Evolutionary conservation across 106 monocot species (phyloP).

Genomic region (Agapanthus africanus): DNA sequence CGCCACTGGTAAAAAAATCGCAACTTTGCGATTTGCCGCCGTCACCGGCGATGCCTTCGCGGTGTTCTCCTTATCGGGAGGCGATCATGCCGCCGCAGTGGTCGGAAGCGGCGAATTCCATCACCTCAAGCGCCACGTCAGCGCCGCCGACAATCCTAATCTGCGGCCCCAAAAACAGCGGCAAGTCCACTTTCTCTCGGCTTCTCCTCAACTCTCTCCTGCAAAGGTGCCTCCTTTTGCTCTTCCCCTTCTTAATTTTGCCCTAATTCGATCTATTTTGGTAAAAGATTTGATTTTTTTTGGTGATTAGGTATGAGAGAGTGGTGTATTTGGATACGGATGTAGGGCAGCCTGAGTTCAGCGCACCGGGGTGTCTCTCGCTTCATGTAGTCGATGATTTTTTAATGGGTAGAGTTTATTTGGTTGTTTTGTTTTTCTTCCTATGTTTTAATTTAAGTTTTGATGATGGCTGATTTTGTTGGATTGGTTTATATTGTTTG

Average conservation of each 20-base stretch:
- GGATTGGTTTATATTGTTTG: conserved; percentile 1
- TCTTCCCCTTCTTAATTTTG: neutral
- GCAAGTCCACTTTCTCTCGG: conserved; percentile 94
- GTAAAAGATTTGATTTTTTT: no score
- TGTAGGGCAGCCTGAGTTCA: conserved; percentile 85
- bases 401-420: neutral
- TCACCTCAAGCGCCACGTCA: conserved; percentile 12
- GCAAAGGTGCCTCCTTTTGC: conserved; percentile 24
- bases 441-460: neutral
- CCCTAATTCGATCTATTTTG: neutral
- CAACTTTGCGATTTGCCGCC: no score
- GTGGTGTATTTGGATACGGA: conserved; percentile 74
- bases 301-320: conserved; percentile 39
- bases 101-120: conserved; percentile 41
- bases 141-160: conserved; percentile 43
- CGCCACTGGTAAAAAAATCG: no score
- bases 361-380: conserved; percentile 50
- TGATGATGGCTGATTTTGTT: neutral
- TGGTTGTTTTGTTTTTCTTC: neutral
- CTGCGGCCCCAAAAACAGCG: conserved; percentile 87
- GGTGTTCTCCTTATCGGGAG: no score
- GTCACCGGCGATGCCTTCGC: no score
- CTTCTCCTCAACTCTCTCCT: conserved; percentile 69
- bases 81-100: conserved; percentile 28
- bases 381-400: conserved; percentile 54